Conservation (phyloP, 2,329 filamentous ascomycete genomes). For the Fusarium sp. region DNA sequence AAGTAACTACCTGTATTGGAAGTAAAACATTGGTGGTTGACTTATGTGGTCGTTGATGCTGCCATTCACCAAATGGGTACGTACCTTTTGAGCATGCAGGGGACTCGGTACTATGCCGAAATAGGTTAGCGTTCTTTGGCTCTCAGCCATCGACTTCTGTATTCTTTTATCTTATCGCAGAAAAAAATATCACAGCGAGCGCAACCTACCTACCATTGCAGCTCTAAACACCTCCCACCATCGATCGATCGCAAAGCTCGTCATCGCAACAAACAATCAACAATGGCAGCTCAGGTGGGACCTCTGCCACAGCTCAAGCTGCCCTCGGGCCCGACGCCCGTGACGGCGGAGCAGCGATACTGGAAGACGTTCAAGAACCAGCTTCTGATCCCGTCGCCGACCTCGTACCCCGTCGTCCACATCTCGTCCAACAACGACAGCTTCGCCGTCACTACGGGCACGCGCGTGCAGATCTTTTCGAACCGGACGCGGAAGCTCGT, state of each 20-base stretch:
- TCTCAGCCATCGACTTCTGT: conserved; percentile 38
- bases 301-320: conserved; percentile 85
- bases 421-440: conserved; percentile 83
- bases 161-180: conserved; percentile 41
- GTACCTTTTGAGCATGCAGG: not conserved
- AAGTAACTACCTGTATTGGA: not conserved
- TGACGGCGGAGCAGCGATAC: conserved; percentile 94
- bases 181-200: conserved; percentile 45
- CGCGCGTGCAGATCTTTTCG: conserved; percentile 93
- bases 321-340: conserved; percentile 81
- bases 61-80: not conserved
- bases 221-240: conserved; percentile 7
- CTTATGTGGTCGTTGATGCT: not conserved
- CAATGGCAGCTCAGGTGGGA: conserved; percentile 88
- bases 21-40: not conserved
- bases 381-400: conserved; percentile 88
- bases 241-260: conserved; percentile 21
- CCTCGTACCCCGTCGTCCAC: conserved; percentile 89
- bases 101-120: not conserved
- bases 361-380: conserved; percentile 97
- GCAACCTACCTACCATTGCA: conserved; percentile 3
- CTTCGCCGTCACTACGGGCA: conserved; percentile 95
- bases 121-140: conserved; percentile 5
- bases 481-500: conserved; percentile 90
- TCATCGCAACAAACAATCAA: conserved; percentile 36